These are phyloP conservation scores for Phytophthora ramorum DNA, from an alignment of 352 stramenopile genomes.

Conservation along the genomic window DNA sequence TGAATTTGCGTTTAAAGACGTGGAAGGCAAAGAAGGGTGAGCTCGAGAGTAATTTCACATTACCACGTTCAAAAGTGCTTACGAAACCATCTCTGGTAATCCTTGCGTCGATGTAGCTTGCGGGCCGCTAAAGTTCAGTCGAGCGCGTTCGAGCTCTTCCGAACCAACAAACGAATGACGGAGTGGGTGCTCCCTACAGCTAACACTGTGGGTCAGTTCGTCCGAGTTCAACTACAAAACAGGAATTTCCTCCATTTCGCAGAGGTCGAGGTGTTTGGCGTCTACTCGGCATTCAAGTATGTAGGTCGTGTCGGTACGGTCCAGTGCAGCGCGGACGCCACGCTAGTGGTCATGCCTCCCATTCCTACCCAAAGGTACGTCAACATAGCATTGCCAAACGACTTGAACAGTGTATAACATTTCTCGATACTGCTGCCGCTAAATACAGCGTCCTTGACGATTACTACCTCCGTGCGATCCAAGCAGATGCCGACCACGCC, in stretches of 20 bases:
- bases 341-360: constrained; percentile 86
- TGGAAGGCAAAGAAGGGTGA: constrained; percentile 79
- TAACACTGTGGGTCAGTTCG: constrained; percentile 82
- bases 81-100: not conserved
- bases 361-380: constrained; percentile 62
- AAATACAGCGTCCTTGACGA: constrained; percentile 60
- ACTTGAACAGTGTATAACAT: too few species aligned
- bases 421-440: not conserved
- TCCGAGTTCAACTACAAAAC: constrained; percentile 90
- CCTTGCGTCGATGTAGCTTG: constrained; percentile 43
- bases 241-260: constrained; percentile 93
- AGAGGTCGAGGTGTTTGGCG: constrained; percentile 92
- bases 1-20: constrained; percentile 85
- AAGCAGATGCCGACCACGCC: constrained; percentile 91
- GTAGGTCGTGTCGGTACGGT: constrained; percentile 84
- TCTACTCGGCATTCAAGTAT: constrained; percentile 84
- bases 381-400: not conserved
- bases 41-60: not conserved
- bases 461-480: constrained; percentile 90
- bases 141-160: constrained; percentile 83
- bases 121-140: constrained; percentile 84
- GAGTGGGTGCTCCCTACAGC: constrained; percentile 89
- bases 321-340: constrained; percentile 88
- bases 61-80: not conserved
- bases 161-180: constrained; percentile 75